Evolutionary conservation across 441 rosid species (phyloP).

Genomic region (Raphanus hybrid): DNA sequence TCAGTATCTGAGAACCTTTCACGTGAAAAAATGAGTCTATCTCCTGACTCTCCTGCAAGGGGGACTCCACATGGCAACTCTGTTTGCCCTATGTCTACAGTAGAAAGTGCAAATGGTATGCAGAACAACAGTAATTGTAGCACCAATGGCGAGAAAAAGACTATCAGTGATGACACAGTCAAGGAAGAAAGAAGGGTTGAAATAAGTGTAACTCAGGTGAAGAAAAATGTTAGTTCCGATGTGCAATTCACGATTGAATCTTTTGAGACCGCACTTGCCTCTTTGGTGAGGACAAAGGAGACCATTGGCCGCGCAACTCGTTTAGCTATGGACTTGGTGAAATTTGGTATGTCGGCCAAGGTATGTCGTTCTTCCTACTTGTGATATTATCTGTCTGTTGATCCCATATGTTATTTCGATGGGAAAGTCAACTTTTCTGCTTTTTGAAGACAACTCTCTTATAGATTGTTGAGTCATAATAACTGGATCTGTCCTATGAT

Average conservation of each 20-base stretch:
- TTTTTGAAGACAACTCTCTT: slow-evolving; percentile 3
- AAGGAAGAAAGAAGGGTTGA: slow-evolving; percentile 57
- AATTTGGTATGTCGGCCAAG: slow-evolving; percentile 73
- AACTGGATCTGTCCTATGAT: slow-evolving; percentile 1
- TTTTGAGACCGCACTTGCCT: slow-evolving; percentile 67
- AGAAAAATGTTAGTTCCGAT: slow-evolving; percentile 57
- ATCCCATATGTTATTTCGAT: neutral
- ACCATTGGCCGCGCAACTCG: slow-evolving; percentile 92
- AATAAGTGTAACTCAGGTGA: slow-evolving; percentile 44
- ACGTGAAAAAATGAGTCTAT: slow-evolving; percentile 48
- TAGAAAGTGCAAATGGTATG: slow-evolving; percentile 62
- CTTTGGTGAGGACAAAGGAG: slow-evolving; percentile 84
- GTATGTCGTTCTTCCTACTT: slow-evolving; percentile 43
- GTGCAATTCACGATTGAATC: slow-evolving; percentile 61
- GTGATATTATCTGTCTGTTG: slow-evolving; percentile 8
- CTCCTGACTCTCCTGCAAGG: slow-evolving; percentile 54
- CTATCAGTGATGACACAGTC: slow-evolving; percentile 37
- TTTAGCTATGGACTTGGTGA: slow-evolving; percentile 83
- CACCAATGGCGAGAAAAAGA: slow-evolving; percentile 50
- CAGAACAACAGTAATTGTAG: slow-evolving; percentile 56
- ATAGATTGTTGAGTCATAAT: neutral
- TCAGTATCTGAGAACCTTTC: slow-evolving; percentile 45
- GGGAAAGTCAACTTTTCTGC: neutral
- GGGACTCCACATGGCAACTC: slow-evolving; percentile 52
- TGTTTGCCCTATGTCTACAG: slow-evolving; percentile 59